Conservation (phyloP, 352 stramenopile genomes). For the Phytophthora crassamura region DNA sequence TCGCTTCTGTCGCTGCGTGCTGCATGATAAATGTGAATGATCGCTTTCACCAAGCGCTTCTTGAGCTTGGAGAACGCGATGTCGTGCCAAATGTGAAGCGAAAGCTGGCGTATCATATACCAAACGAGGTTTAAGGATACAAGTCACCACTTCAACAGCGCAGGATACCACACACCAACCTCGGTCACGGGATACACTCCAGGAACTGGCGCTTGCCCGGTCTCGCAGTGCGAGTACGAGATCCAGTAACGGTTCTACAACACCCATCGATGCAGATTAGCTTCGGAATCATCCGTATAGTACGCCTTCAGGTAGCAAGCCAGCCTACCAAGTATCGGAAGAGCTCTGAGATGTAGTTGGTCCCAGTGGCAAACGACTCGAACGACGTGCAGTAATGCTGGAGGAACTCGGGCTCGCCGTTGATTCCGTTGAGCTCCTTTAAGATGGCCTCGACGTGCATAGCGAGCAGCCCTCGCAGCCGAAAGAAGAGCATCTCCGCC, state of each 20-base stretch:
- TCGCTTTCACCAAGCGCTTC: conserved; percentile 63
- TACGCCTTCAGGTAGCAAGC: conserved; percentile 1
- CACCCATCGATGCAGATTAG: not conserved
- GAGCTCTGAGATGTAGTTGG: conserved; percentile 83
- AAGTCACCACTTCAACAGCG: not conserved
- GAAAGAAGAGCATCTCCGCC: conserved; percentile 86
- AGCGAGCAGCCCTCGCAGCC: conserved; percentile 71
- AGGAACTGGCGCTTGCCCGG: conserved; percentile 80
- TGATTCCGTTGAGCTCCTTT: conserved; percentile 60
- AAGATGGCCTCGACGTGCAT: conserved; percentile 72
- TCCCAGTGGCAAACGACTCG: conserved; percentile 75
- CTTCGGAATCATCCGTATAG: too few species aligned
- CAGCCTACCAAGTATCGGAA: conserved; percentile 75
- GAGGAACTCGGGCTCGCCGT: conserved; percentile 75
- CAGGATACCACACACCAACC: conserved; percentile 33
- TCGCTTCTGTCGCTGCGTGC: conserved; percentile 61
- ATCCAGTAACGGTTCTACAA: conserved; percentile 88
- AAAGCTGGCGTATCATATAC: conserved; percentile 52
- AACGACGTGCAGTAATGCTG: conserved; percentile 74
- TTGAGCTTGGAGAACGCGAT: conserved; percentile 78
- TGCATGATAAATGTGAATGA: conserved; percentile 72
- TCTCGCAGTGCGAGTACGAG: conserved; percentile 87
- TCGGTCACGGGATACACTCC: conserved; percentile 86
- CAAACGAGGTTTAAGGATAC: not conserved
- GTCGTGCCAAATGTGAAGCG: conserved; percentile 88